Evolutionary conservation across 2,329 filamentous ascomycete genomes (phyloP).

Genomic region (Verticillium longisporum): DNA sequence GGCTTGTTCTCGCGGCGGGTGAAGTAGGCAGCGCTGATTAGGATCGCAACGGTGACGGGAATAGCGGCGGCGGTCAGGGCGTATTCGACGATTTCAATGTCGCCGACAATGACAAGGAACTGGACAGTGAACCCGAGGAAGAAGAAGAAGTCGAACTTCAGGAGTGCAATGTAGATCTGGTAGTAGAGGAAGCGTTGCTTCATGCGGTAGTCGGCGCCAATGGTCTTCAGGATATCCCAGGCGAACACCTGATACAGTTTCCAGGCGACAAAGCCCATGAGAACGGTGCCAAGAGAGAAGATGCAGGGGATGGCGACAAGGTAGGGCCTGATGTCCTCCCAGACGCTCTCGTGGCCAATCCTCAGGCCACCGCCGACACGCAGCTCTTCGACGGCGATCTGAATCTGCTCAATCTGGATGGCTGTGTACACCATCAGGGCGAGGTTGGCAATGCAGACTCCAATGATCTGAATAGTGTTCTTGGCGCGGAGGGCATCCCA

Average conservation of each 20-base stretch:
- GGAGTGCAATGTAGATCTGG: conserved; percentile 94
- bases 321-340: conserved; percentile 64
- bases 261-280: conserved; percentile 76
- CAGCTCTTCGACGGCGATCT: conserved; percentile 61
- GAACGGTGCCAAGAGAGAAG: conserved; percentile 66
- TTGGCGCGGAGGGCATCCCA: conserved; percentile 92
- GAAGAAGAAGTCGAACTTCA: conserved; percentile 99
- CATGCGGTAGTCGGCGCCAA: conserved; percentile 93
- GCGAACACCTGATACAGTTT: conserved; percentile 98
- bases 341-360: conserved; percentile 42
- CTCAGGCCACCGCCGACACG: conserved; percentile 24
- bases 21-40: conserved; percentile 78
- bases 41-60: conserved; percentile 82
- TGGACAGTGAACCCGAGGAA: conserved; percentile 98
- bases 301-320: conserved; percentile 81
- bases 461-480: conserved; percentile 98
- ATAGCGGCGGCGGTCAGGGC: conserved; percentile 83
- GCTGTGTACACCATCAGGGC: conserved; percentile 88
- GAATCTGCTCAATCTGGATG: conserved; percentile 88
- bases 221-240: conserved; percentile 99
- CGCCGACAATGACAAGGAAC: conserved; percentile 86
- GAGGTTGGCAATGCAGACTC: conserved; percentile 85
- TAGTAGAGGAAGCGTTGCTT: conserved; percentile 95
- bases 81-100: conserved; percentile 65
- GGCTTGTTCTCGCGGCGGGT: conserved; percentile 73